Evolutionary conservation across 169 alveolate species (phyloP), one percentile per base, ranked within the genome.

Genomic region (Eimeria zaria): DNA sequence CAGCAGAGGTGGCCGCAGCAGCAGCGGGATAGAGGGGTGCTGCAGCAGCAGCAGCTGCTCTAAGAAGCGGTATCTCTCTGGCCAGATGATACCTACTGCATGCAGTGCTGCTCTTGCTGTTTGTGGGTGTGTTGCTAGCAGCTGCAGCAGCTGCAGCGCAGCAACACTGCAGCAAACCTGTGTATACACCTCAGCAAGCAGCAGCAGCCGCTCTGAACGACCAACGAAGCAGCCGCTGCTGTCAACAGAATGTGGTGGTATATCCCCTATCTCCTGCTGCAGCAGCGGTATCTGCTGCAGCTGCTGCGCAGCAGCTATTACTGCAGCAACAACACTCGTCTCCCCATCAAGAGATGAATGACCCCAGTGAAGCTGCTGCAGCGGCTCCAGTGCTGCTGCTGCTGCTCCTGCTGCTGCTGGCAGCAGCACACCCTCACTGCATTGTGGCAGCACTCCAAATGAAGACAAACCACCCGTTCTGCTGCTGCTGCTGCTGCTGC

Each of bases 1-100:
- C 71, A 91, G 96, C 85, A 91, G 85, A 64, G 88, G 96, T 41
- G 96, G 96, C 46, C 96, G 96, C 87, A 80, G 83, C 69, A 91
- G 84, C 69, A 80, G 87, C 39, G 96, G 96, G 5, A 91, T 87
- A 12, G 51, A 39, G 4, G 91, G 67, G 12, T 53, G 46, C 44
- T 62, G 85, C 85, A 58, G 69, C 74, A 85, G 58, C 83, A 87
- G 94, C 87, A 58, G 96, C 71, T 62, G 90, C 91, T 91, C 96
- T 20, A 91, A 44, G 73, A 71, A 76, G 69, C 83, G 92, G 39
- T 91, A 91, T n/a, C 96, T 69, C 84, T 62, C 84, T 9, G 91
- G 91, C 96, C 96, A 91, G 18, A 44, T 60, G 33, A 58, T 16
- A 27, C 69, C 96, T 16, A 91, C 51, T 30, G 88, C 83, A 69